Percentiles rank a stretch among this genome's conserved stretches.
Evolutionary conservation across 768 basidiomycete genomes (phyloP).

Genomic region (Mycena pura): DNA sequence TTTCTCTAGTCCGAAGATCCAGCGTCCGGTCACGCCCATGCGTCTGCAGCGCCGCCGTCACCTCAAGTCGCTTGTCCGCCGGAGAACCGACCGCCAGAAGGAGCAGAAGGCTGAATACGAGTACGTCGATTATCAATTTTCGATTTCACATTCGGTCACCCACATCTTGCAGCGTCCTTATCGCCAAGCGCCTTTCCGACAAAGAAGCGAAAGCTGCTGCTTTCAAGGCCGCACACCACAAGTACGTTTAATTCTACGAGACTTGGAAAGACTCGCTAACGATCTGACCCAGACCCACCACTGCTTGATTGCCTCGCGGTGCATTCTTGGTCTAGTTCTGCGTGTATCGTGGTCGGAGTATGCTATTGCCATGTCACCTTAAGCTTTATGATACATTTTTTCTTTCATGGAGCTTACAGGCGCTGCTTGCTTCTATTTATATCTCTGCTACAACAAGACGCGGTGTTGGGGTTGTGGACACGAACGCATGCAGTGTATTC

Average conservation of each 20-base stretch:
- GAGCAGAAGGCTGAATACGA: slow-evolving; percentile 96
- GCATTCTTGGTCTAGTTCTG: slow-evolving; percentile 15
- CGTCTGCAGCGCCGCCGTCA: slow-evolving; percentile 97
- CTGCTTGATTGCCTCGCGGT: slow-evolving; percentile 8
- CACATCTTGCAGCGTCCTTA: slow-evolving; percentile 59
- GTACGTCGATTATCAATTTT: slow-evolving; percentile 46
- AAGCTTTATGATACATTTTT: slow-evolving; percentile 25
- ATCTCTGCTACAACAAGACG: background rate
- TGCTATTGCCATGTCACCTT: slow-evolving; percentile 20
- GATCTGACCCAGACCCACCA: slow-evolving; percentile 8
- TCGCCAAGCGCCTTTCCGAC: slow-evolving; percentile 91
- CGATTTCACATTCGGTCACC: background rate
- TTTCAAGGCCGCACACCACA: slow-evolving; percentile 84
- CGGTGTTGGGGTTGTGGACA: no score
- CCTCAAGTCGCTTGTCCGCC: slow-evolving; percentile 85
- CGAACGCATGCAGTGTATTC: no score
- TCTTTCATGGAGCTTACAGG: background rate
- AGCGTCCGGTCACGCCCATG: slow-evolving; percentile 93
- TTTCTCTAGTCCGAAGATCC: slow-evolving; percentile 84
- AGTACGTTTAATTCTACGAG: no score
- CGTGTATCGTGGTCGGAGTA: slow-evolving; percentile 18
- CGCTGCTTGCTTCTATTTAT: background rate
- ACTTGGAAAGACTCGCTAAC: background rate
- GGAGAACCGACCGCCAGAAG: slow-evolving; percentile 89
- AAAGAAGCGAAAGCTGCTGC: slow-evolving; percentile 92